These are phyloP conservation scores for Talaromyces ruber DNA, from an alignment of 495 filamentous ascomycete genomes.

Conservation along the genomic window DNA sequence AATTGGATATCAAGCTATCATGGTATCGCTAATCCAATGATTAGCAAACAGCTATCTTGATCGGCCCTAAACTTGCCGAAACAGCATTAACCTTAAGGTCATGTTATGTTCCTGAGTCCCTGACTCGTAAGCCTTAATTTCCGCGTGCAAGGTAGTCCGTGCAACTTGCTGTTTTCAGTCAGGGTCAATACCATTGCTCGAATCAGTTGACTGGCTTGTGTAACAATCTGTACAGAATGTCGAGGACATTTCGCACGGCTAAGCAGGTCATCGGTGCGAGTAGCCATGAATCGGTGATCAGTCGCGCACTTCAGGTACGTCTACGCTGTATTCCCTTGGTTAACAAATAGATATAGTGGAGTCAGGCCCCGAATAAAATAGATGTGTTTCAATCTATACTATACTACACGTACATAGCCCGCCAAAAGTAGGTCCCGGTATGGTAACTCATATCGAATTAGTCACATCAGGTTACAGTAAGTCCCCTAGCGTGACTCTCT, in stretches of 20 bases:
- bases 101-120: no score
- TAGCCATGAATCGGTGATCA: neutral
- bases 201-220: neutral
- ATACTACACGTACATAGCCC: no score
- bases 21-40: neutral
- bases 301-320: no score
- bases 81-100: neutral
- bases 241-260: neutral
- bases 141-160: neutral
- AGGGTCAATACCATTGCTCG: neutral
- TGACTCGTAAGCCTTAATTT: neutral
- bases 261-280: neutral
- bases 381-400: neutral
- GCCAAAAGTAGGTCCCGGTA: neutral
- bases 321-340: no score
- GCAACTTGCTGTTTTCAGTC: neutral
- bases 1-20: neutral
- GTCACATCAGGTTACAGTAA: neutral
- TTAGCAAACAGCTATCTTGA: neutral
- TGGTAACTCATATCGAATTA: neutral
- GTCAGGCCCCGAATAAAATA: no score
- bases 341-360: no score
- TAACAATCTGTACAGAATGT: neutral
- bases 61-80: neutral
- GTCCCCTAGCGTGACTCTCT: neutral